Conservation (phyloP, 83 land plant species). For the Picea mariana region DNA sequence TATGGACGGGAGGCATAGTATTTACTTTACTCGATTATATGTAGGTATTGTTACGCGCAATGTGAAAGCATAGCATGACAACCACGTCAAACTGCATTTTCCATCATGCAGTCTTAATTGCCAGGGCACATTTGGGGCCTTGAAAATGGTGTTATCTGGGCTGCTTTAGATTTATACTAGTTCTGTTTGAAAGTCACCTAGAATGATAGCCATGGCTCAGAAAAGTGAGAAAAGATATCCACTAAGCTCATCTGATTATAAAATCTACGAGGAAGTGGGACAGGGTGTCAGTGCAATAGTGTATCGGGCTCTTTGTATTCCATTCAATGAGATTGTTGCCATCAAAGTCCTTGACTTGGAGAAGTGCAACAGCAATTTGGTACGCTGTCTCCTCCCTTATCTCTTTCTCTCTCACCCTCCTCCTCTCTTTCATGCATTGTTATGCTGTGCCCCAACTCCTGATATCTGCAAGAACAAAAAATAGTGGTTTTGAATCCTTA, state of each 20-base stretch:
- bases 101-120: background rate
- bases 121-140: conserved; percentile 10
- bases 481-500: too few species aligned
- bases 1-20: background rate
- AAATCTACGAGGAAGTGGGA: conserved; percentile 77
- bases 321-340: conserved; percentile 78
- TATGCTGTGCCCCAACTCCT: too few species aligned
- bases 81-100: background rate
- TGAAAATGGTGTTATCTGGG: conserved; percentile 9
- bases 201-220: conserved; percentile 9
- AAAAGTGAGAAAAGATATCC: conserved; percentile 68
- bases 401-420: background rate
- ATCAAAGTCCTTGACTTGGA: conserved; percentile 88
- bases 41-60: background rate
- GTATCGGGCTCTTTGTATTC: conserved; percentile 73
- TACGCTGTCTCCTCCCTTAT: conserved; percentile 21
- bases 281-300: conserved; percentile 81
- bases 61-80: background rate
- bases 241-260: conserved; percentile 57
- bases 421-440: background rate
- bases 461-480: too few species aligned
- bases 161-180: background rate
- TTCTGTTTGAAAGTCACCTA: background rate
- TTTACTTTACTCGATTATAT: background rate
- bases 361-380: conserved; percentile 66